phyloP scores from a whole-genome alignment of 2,329 filamentous ascomycete genomes.

The Harringtonia aguacate region DNA sequence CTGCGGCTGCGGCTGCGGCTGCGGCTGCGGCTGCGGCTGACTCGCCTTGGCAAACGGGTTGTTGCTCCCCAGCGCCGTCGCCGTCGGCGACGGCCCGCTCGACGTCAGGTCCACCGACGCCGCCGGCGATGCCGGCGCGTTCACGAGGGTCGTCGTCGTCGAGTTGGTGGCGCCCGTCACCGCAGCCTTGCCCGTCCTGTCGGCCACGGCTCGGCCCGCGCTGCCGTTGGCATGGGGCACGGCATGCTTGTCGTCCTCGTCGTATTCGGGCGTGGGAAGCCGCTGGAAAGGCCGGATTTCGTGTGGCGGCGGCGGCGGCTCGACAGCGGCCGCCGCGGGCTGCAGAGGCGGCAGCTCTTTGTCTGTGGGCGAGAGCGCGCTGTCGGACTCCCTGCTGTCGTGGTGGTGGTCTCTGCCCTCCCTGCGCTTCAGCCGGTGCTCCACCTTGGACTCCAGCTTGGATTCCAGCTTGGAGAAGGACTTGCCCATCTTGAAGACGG shows the following conservation, averaged over 20 bases:
- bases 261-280: conserved; percentile 39
- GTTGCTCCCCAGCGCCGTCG: too few relatives aligned
- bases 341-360: neutral
- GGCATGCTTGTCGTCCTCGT: conserved; percentile 24
- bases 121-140: conserved; percentile 31
- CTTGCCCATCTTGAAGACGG: conserved; percentile 15
- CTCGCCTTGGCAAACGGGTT: too few relatives aligned
- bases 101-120: conserved; percentile 10
- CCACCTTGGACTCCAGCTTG: conserved; percentile 12
- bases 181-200: conserved; percentile 10
- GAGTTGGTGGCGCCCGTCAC: neutral
- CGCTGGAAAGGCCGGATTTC: conserved; percentile 20
- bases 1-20: neutral
- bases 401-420: too few relatives aligned
- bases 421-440: conserved; percentile 7
- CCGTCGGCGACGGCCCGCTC: neutral
- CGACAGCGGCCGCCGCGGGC: neutral
- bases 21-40: neutral
- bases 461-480: conserved; percentile 15
- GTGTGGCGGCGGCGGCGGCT: conserved; percentile 2
- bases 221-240: too few relatives aligned
- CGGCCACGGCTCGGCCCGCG: conserved; percentile 5
- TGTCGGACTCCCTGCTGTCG: neutral
- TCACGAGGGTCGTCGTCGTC: conserved; percentile 14
- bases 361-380: neutral